Evolutionary conservation across 805 yeast genomes (phyloP).

Genomic region (Wickerhamiella bombiphila): DNA sequence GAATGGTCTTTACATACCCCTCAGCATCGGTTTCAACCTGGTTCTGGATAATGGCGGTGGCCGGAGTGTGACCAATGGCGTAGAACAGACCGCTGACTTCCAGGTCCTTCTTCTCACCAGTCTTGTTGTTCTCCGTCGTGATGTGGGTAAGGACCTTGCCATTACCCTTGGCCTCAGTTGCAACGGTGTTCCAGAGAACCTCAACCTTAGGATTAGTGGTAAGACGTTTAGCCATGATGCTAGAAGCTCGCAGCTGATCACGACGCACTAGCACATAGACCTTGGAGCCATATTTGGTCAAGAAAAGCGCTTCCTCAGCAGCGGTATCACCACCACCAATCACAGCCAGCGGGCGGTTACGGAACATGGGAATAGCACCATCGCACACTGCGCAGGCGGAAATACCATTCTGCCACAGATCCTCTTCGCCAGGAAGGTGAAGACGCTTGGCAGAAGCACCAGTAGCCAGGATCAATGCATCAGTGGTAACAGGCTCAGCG

Average conservation of each 20-base stretch:
- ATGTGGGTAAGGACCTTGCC: constrained; percentile 64
- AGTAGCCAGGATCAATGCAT: constrained; percentile 84
- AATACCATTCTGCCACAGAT: constrained; percentile 98
- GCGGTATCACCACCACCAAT: constrained; percentile 99
- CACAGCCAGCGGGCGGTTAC: constrained; percentile 95
- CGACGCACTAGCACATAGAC: constrained; percentile 88
- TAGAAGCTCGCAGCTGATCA: constrained; percentile 86
- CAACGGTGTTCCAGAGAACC: constrained; percentile 71
- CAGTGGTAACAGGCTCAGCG: constrained; percentile 72
- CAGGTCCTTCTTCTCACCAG: constrained; percentile 54
- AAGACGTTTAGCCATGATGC: constrained; percentile 93
- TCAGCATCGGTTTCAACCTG: constrained; percentile 75
- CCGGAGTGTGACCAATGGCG: constrained; percentile 96
- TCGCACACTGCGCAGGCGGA: constrained; percentile 99
- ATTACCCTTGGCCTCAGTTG: constrained; percentile 85
- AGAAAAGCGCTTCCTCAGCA: constrained; percentile 94
- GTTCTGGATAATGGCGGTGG: constrained; percentile 63
- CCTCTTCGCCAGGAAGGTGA: constrained; percentile 88
- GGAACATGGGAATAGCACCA: constrained; percentile 98
- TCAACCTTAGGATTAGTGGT: constrained; percentile 75
- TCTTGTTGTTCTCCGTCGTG: constrained; percentile 52
- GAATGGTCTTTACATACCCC: constrained; percentile 79
- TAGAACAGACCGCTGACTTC: constrained; percentile 86
- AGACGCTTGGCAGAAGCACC: constrained; percentile 98
- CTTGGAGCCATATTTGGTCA: constrained; percentile 95